A percentile compares a stretch with the other conserved stretches of the same genome.
These are phyloP conservation scores for Xylaria curta DNA, from an alignment of 495 filamentous ascomycete genomes.

Conservation along the genomic window DNA sequence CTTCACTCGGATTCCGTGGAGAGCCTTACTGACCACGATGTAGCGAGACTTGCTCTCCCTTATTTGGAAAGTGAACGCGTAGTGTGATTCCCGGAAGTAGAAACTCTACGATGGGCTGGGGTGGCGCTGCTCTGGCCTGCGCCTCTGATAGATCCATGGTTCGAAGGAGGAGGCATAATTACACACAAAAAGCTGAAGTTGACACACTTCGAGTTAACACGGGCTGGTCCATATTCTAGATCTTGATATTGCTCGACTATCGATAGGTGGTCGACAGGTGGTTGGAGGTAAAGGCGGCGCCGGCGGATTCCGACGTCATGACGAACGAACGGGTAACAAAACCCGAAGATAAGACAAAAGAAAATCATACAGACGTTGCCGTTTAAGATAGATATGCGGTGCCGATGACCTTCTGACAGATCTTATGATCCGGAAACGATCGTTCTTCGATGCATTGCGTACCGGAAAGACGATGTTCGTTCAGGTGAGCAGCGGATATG, in stretches of 20 bases:
- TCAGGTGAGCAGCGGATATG: constrained; percentile 15
- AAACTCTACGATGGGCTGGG: background rate
- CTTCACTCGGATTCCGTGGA: background rate
- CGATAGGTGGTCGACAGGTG: background rate
- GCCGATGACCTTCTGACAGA: constrained; percentile 21
- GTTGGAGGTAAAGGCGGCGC: background rate
- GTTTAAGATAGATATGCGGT: constrained; percentile 1
- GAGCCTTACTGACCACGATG: background rate
- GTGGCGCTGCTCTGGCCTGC: constrained; percentile 6
- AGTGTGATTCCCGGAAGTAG: background rate
- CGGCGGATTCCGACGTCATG: constrained; percentile 3
- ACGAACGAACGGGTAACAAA: constrained; percentile 1
- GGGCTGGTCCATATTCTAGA: background rate
- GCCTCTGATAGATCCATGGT: constrained; percentile 4
- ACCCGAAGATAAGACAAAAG: background rate
- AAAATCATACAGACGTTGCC: background rate
- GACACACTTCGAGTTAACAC: background rate
- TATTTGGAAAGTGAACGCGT: background rate
- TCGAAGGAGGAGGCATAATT: background rate
- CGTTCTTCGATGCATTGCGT: background rate
- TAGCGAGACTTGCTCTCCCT: background rate
- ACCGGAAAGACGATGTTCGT: constrained; percentile 14
- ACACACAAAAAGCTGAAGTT: background rate
- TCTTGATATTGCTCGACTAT: background rate
- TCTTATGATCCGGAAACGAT: constrained; percentile 20